Evolutionary conservation across 306 rosid genomes (phyloP).

Genomic region (Glycine soja): DNA sequence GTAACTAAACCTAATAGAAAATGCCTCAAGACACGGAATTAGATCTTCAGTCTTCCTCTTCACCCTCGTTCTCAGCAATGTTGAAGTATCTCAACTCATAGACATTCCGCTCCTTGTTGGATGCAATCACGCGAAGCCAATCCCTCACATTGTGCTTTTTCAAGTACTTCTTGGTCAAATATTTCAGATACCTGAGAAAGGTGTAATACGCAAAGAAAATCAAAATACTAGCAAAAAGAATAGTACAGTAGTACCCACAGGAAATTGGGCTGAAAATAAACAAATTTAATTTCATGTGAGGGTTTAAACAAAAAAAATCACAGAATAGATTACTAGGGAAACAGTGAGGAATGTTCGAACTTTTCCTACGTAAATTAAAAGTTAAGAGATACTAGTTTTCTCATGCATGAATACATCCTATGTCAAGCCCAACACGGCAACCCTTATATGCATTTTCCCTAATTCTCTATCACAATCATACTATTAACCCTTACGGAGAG

Average conservation of each 20-base stretch:
- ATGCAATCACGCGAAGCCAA: slow-evolving; percentile 93
- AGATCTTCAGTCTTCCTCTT: slow-evolving; percentile 77
- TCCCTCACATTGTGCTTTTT: slow-evolving; percentile 95
- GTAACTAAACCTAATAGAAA: slow-evolving; percentile 36
- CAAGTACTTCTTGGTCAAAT: slow-evolving; percentile 93
- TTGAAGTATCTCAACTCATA: slow-evolving; percentile 94
- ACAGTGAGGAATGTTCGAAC: not conserved
- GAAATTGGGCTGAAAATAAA: not conserved
- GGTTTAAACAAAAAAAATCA: not conserved
- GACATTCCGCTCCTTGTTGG: slow-evolving; percentile 86
- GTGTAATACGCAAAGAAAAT: not conserved
- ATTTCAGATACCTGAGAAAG: slow-evolving; percentile 72
- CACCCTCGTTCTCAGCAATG: slow-evolving; percentile 95
- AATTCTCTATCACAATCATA: not conserved
- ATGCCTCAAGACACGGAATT: slow-evolving; percentile 39
- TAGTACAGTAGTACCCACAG: not conserved
- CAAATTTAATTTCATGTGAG: not conserved
- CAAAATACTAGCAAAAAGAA: not conserved
- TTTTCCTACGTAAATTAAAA: not conserved
- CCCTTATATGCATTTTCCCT: not conserved
- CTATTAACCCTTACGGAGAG: not conserved
- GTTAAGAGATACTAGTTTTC: not conserved
- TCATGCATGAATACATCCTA: not conserved
- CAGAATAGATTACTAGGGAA: too few relatives aligned
- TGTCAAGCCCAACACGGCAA: not conserved